phyloP scores from a whole-genome alignment of 1,284 basidiomycete genomes.

The Papiliotrema fonsecae region DNA sequence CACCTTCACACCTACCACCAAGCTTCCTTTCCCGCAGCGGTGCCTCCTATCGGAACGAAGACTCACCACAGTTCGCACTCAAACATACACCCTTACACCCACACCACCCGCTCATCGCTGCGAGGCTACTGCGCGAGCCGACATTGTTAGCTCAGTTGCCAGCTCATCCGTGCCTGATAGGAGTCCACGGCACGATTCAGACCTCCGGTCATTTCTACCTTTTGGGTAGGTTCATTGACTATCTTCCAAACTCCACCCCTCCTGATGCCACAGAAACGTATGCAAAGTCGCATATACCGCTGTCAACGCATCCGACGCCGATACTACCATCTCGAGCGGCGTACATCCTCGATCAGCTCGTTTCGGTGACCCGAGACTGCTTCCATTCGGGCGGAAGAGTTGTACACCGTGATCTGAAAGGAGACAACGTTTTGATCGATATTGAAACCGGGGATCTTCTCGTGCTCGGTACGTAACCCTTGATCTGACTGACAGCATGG shows the following conservation, averaged over 20 bases:
- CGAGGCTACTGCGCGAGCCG: slow-evolving; percentile 54
- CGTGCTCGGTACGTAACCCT: slow-evolving; percentile 44
- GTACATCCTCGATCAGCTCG: slow-evolving; percentile 54
- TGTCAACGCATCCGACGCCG: slow-evolving; percentile 27
- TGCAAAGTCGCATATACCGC: slow-evolving; percentile 26
- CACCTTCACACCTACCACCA: too few relatives aligned
- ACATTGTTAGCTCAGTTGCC: slow-evolving; percentile 54
- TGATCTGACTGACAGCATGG: not conserved
- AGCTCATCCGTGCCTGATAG: slow-evolving; percentile 54
- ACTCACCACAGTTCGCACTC: slow-evolving; percentile 49
- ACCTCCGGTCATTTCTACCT: slow-evolving; percentile 57
- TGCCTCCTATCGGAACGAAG: not conserved
- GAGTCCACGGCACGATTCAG: slow-evolving; percentile 53
- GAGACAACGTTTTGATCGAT: slow-evolving; percentile 44
- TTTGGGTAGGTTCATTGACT: slow-evolving; percentile 43
- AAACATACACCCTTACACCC: slow-evolving; percentile 57
- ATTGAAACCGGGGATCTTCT: slow-evolving; percentile 44
- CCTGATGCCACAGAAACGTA: slow-evolving; percentile 33
- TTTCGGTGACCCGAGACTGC: slow-evolving; percentile 52
- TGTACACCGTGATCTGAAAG: slow-evolving; percentile 57
- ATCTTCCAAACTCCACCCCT: not conserved
- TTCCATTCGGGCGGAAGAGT: slow-evolving; percentile 53
- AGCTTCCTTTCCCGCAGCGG: too few relatives aligned
- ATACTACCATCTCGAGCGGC: slow-evolving; percentile 50
- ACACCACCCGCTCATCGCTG: slow-evolving; percentile 56